These are phyloP conservation scores for Thraustochytrium sp. DNA, from an alignment of 352 stramenopile species.

Conservation along the genomic window DNA sequence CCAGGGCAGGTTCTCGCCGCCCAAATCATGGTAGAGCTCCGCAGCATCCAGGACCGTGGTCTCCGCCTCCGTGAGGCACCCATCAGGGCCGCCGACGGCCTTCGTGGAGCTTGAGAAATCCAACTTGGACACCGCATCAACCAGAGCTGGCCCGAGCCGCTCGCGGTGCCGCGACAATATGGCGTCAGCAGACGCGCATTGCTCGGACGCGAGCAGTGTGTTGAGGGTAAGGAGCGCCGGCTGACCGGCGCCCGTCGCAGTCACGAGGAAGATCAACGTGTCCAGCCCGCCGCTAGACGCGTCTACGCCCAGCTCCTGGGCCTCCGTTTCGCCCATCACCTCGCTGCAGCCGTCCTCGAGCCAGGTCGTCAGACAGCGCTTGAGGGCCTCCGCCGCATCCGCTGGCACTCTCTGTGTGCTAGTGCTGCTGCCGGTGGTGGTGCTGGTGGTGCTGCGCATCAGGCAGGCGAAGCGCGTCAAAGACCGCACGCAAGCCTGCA, in stretches of 20 bases:
- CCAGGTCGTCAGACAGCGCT: background rate
- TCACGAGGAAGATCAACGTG: background rate
- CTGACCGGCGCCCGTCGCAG: background rate
- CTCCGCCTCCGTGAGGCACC: background rate
- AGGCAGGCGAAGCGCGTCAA: background rate
- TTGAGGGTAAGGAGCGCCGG: background rate
- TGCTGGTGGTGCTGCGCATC: background rate
- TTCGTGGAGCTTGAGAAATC: background rate
- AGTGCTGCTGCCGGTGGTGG: background rate
- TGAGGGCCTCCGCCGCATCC: background rate
- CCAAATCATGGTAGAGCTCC: background rate
- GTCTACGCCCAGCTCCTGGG: background rate
- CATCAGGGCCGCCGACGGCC: background rate
- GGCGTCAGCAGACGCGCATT: background rate
- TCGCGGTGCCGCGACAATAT: background rate
- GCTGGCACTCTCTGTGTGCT: background rate
- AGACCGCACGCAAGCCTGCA: background rate
- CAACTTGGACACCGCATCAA: background rate
- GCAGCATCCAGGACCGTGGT: background rate
- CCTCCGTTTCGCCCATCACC: background rate
- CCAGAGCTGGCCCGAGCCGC: background rate
- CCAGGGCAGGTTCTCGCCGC: background rate
- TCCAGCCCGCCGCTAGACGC: background rate
- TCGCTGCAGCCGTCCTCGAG: background rate
- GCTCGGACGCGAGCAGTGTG: background rate